These are phyloP conservation scores for Royoungia palumana DNA, from an alignment of 768 basidiomycete species.

Conservation along the genomic window DNA sequence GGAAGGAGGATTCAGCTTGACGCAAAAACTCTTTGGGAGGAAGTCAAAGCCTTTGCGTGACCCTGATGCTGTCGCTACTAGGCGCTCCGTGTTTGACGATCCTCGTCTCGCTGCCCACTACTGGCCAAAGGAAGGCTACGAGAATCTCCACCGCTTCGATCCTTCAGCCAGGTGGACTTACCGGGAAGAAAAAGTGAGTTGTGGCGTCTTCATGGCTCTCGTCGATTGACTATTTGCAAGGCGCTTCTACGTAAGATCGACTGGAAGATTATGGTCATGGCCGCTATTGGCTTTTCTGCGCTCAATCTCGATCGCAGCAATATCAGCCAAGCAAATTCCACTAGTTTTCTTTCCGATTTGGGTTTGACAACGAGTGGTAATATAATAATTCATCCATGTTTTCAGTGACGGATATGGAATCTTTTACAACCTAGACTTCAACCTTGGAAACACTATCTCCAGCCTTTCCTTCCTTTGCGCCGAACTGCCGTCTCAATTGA, in stretches of 20 bases:
- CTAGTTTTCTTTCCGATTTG: slow-evolving; percentile 56
- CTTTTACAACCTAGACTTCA: slow-evolving; percentile 40
- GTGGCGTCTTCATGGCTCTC: background rate
- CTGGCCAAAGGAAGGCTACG: slow-evolving; percentile 50
- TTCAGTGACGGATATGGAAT: background rate
- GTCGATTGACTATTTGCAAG: slow-evolving; percentile 24
- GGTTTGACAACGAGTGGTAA: slow-evolving; percentile 47
- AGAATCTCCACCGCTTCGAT: slow-evolving; percentile 57
- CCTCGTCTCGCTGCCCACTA: slow-evolving; percentile 39
- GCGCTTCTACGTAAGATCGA: slow-evolving; percentile 53
- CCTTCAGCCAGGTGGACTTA: slow-evolving; percentile 57
- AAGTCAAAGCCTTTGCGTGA: slow-evolving; percentile 5
- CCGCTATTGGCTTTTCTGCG: slow-evolving; percentile 54
- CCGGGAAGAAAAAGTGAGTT: slow-evolving; percentile 47
- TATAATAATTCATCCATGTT: slow-evolving; percentile 9
- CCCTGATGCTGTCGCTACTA: slow-evolving; percentile 44
- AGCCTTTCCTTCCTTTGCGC: slow-evolving; percentile 50
- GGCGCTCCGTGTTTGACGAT: slow-evolving; percentile 52
- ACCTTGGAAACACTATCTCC: slow-evolving; percentile 53
- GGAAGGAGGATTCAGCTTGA: slow-evolving; percentile 7
- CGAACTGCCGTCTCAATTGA: slow-evolving; percentile 59
- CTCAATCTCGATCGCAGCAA: slow-evolving; percentile 55
- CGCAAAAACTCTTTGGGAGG: slow-evolving; percentile 2
- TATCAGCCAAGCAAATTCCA: slow-evolving; percentile 54
- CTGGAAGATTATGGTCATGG: slow-evolving; percentile 59